Base-by-base conservation (phyloP, 1,139 yeast species). In the Starmera stellimalicola region DNA sequence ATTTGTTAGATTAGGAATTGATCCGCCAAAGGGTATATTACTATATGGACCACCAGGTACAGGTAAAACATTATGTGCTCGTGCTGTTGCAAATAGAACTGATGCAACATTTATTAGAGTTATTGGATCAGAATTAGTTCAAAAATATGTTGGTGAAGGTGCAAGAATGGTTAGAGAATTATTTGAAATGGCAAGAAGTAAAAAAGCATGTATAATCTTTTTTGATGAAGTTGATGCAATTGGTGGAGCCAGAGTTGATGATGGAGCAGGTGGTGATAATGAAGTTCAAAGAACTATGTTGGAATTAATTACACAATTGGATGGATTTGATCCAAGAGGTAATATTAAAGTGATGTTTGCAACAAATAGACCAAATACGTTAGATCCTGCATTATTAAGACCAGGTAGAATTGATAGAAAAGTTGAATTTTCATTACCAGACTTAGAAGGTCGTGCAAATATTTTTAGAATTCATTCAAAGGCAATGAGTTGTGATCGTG, bases 331-430 rank as follows among this genome's bases (percentile, higher is more conserved):
- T 54, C 94, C 98, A 40, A 79, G 97, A 62, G 97, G 97, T 52
- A 91, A 91, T 59, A 91, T 91, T 60, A 91, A 91, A 66, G 98
- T 91, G 37, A 91, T 91, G 97, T 91, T 91, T 63, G 99, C 99
- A 31, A 91, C 98, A 16, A 91, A 93, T 62, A 73, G 98, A 59
- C 97, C 97, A 38, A 94, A 93, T 57, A 91, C 97, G 1, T 73
- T 93, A 54, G 98, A 93, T 54, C 99, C 98, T 17, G 99, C 99
- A 7, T 69, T 91, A 55, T 71, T 93, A 57, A 80, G 98, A 62
- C 98, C 98, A 4, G 98, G 99, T 32, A 81, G 98, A 65, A 79
- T 93, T 50, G 99, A 91, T 63, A 80, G 99, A 60, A 91, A 91
- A 62, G 98, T 91, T 30, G 98, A 91, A 60, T 93, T 91, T 56